phyloP scores from a whole-genome alignment of 23 red algal species.

The Chondrus crispus region DNA sequence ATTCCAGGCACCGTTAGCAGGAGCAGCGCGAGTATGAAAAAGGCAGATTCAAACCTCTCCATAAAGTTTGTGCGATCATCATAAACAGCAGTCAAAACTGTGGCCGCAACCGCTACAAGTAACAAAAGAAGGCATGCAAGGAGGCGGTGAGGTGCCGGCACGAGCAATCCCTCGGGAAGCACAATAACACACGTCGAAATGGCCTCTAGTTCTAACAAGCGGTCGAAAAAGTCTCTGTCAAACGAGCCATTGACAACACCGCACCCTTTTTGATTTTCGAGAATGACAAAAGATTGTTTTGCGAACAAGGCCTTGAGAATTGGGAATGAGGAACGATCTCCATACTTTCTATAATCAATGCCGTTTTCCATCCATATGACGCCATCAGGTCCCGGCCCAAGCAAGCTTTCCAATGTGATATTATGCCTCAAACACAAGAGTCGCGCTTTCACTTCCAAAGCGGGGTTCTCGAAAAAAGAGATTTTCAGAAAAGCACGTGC shows the following conservation, averaged over 20 bases:
- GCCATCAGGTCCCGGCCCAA: background rate
- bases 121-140: background rate
- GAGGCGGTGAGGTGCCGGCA: background rate
- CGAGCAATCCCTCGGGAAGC: background rate
- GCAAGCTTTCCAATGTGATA: background rate
- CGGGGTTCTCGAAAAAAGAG: background rate
- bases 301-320: background rate
- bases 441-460: background rate
- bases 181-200: background rate
- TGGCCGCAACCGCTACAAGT: background rate
- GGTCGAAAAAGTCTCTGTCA: background rate
- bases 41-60: background rate
- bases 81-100: background rate
- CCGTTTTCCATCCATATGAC: background rate
- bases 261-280: background rate
- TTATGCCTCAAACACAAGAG: background rate
- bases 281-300: background rate
- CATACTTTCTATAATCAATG: background rate
- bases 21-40: background rate
- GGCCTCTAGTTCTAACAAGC: background rate
- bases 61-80: background rate
- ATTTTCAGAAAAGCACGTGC: background rate
- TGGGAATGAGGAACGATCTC: background rate
- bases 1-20: background rate
- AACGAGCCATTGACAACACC: background rate